Conservation (phyloP, 75 land plant genomes). For the Selaginella moellendorffii region DNA sequence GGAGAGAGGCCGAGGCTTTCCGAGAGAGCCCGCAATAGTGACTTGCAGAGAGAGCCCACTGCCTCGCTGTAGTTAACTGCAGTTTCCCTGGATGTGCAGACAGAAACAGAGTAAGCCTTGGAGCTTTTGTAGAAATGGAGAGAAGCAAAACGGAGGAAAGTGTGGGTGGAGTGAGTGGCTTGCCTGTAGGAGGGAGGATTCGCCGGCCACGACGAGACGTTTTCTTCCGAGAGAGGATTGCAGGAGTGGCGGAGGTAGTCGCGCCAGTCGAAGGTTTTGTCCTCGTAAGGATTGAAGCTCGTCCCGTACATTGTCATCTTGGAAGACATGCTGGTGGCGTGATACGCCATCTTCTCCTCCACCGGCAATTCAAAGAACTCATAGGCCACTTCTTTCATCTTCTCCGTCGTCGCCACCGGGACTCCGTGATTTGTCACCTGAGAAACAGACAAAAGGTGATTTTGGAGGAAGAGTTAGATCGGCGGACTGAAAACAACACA, state of each 20-base stretch:
- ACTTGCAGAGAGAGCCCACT: neutral
- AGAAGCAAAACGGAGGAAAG: neutral
- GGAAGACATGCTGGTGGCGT: neutral
- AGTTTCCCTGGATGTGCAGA: neutral
- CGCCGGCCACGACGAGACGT: slow-evolving; percentile 24
- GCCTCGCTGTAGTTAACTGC: slow-evolving; percentile 1
- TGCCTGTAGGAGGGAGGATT: slow-evolving; percentile 13
- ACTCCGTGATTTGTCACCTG: slow-evolving; percentile 34
- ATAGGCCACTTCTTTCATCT: slow-evolving; percentile 22
- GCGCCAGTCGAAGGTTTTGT: slow-evolving; percentile 14
- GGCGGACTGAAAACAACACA: neutral
- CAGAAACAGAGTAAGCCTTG: neutral
- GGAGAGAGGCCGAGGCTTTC: neutral
- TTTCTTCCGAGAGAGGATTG: slow-evolving; percentile 33
- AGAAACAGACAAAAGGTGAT: neutral
- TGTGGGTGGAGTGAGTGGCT: neutral
- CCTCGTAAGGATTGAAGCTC: slow-evolving; percentile 16
- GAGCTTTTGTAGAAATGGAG: neutral
- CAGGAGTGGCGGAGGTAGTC: slow-evolving; percentile 13
- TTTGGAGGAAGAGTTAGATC: neutral
- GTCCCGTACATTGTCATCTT: slow-evolving; percentile 14
- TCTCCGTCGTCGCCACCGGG: slow-evolving; percentile 4
- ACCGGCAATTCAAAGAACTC: slow-evolving; percentile 42
- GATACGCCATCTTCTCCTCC: slow-evolving; percentile 33
- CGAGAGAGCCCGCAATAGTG: neutral